These are phyloP conservation scores for Penicillium sp. DNA, from an alignment of 2,329 filamentous ascomycete species.

Conservation along the genomic window DNA sequence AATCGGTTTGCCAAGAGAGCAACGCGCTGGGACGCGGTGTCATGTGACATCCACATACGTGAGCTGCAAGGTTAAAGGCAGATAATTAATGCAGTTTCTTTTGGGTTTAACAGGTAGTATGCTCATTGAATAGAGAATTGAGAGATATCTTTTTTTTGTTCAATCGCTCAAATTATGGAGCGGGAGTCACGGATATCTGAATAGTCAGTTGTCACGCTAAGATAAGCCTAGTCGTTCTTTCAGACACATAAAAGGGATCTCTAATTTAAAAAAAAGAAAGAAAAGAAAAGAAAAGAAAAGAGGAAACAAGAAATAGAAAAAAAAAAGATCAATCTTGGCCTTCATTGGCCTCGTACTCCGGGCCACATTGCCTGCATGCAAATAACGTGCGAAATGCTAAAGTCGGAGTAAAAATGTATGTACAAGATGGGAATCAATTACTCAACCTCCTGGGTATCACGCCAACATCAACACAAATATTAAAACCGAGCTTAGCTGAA, in stretches of 20 bases:
- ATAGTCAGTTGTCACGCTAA: neutral
- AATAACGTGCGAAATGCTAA: conserved; percentile 4
- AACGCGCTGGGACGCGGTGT: conserved; percentile 32
- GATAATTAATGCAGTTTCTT: neutral
- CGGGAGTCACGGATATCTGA: neutral
- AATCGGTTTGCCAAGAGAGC: conserved; percentile 8
- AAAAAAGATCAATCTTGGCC: neutral
- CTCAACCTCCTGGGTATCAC: conserved; percentile 22
- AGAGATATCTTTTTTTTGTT: neutral
- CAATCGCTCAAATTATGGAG: neutral
- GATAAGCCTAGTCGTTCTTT: neutral
- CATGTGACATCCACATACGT: conserved; percentile 30
- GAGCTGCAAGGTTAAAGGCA: neutral
- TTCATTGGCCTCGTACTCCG: neutral
- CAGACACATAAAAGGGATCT: too few species aligned
- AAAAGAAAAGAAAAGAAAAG: neutral
- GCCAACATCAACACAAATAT: conserved; percentile 9
- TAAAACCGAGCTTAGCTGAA: conserved; percentile 37
- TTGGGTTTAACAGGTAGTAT: neutral
- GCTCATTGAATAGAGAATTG: neutral
- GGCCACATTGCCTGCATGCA: conserved; percentile 6
- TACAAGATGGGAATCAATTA: conserved; percentile 5
- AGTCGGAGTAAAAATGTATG: conserved; percentile 9
- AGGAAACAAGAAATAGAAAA: neutral
- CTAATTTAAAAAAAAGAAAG: too few species aligned